phyloP scores from a whole-genome alignment of 2,329 filamentous ascomycete genomes.

The Colletotrichum shisoi region DNA sequence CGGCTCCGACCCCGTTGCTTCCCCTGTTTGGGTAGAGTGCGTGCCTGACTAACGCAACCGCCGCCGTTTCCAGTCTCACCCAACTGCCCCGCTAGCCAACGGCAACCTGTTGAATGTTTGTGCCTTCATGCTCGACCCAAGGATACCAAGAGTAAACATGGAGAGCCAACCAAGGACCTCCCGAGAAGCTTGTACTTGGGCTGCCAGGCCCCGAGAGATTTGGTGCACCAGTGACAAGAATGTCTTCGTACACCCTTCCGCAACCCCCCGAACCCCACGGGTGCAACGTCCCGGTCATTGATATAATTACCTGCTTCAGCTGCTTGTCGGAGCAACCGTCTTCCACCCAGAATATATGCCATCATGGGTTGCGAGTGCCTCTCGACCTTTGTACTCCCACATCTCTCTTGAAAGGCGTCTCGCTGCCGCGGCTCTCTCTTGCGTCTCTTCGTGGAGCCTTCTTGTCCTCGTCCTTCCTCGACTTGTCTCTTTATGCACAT shows the following conservation, averaged over 20 bases:
- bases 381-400: background rate
- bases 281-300: background rate
- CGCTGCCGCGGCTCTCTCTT: background rate
- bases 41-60: conserved; percentile 15
- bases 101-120: background rate
- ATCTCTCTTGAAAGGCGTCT: conserved; percentile 4
- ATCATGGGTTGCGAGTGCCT: background rate
- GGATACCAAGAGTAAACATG: background rate
- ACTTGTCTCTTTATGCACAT: background rate
- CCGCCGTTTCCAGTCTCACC: conserved; percentile 6
- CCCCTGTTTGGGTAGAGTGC: background rate
- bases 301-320: background rate
- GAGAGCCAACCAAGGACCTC: background rate
- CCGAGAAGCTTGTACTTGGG: conserved; percentile 8
- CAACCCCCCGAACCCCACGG: background rate
- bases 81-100: background rate
- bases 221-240: background rate
- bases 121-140: background rate
- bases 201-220: background rate
- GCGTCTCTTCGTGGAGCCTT: background rate
- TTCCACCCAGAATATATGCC: background rate
- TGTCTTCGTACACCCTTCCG: too few species aligned
- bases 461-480: conserved; percentile 5
- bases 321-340: background rate
- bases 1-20: conserved; percentile 5